A percentile compares a stretch with the other conserved stretches of the same genome.
Evolutionary conservation across 768 basidiomycete species (phyloP).

Genomic region (Lentinula aciculospora): DNA sequence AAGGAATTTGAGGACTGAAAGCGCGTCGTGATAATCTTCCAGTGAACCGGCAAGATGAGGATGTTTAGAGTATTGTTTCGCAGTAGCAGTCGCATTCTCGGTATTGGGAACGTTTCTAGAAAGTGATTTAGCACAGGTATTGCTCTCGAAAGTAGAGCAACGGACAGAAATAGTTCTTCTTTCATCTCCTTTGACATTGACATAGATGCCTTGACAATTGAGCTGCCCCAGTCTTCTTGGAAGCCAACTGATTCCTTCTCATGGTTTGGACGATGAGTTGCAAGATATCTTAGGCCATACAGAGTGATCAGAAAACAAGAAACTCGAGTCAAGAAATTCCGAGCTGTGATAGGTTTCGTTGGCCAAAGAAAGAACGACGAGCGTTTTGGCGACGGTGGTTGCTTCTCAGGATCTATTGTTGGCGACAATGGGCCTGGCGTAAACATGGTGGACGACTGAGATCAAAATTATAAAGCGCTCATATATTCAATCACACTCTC

Average conservation of each 20-base stretch:
- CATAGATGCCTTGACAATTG: neutral
- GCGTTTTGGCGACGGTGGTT: neutral
- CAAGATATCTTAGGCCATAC: neutral
- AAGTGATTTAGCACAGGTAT: neutral
- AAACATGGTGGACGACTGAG: neutral
- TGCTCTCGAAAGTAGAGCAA: neutral
- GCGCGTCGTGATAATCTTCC: constrained; percentile 59
- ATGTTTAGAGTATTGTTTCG: constrained; percentile 55
- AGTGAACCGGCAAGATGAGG: constrained; percentile 69
- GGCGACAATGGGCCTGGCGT: neutral
- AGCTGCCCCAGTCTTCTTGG: neutral
- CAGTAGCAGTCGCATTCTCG: constrained; percentile 52
- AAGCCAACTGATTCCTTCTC: neutral
- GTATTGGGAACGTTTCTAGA: constrained; percentile 49
- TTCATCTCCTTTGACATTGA: constrained; percentile 1
- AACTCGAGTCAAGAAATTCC: neutral
- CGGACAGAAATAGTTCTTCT: constrained; percentile 1
- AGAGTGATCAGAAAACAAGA: neutral
- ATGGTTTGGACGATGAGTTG: neutral
- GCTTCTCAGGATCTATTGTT: neutral
- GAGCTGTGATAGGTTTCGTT: neutral
- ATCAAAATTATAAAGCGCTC: no score
- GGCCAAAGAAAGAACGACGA: no score
- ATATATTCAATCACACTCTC: no score
- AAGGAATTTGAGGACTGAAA: constrained; percentile 61